Conservation (phyloP, 1,139 yeast species). For the Kodamaea sp. region DNA sequence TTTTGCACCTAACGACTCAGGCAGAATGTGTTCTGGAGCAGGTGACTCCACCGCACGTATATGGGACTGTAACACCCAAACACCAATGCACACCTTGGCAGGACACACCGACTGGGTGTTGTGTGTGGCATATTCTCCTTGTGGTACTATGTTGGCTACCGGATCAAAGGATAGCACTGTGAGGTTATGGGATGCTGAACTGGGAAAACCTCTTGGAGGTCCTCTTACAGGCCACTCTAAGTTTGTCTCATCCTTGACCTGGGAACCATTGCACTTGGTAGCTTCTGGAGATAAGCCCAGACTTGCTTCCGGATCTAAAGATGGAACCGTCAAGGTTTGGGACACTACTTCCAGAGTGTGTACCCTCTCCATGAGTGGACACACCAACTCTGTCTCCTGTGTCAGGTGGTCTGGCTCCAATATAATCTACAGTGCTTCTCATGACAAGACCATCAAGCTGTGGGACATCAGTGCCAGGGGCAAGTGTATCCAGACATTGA, state of each 20-base stretch:
- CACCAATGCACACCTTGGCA: conserved; percentile 74
- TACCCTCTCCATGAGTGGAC: conserved; percentile 78
- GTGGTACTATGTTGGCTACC: conserved; percentile 88
- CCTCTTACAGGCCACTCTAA: conserved; percentile 80
- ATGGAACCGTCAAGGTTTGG: conserved; percentile 90
- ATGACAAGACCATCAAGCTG: conserved; percentile 88
- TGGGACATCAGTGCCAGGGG: conserved; percentile 86
- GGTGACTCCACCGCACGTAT: conserved; percentile 97
- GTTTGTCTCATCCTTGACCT: conserved; percentile 85
- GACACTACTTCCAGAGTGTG: conserved; percentile 75
- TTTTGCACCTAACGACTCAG: conserved; percentile 88
- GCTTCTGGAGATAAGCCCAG: conserved; percentile 66
- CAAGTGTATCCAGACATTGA: conserved; percentile 73
- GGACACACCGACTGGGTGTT: conserved; percentile 96
- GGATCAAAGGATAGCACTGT: conserved; percentile 94
- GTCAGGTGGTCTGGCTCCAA: conserved; percentile 96
- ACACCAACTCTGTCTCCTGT: conserved; percentile 85
- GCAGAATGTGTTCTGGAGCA: conserved; percentile 91
- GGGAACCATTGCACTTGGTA: conserved; percentile 93
- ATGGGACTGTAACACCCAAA: conserved; percentile 97
- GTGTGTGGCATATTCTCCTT: conserved; percentile 92
- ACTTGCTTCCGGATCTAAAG: conserved; percentile 87
- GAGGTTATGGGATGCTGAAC: conserved; percentile 73
- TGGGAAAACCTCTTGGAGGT: conserved; percentile 75
- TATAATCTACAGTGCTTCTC: conserved; percentile 85